A percentile compares a stretch with the other conserved stretches of the same genome.
Conservation (phyloP, 768 basidiomycete species). For the Clathrus columnatus region DNA sequence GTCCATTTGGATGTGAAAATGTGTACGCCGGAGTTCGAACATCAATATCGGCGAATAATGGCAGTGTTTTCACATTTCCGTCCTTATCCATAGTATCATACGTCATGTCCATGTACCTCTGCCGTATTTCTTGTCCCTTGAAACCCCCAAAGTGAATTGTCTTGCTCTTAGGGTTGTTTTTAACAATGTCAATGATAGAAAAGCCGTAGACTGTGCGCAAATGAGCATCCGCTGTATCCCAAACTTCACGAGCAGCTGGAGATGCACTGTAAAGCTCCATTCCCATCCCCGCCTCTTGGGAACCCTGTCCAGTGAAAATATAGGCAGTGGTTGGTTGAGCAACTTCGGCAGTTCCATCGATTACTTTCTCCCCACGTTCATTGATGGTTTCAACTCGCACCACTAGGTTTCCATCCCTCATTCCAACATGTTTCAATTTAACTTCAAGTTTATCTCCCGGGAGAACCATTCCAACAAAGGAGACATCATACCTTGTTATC, state of each 20-base stretch:
- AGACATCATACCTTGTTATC: constrained; percentile 68
- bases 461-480: constrained; percentile 96
- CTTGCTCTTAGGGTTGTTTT: constrained; percentile 96
- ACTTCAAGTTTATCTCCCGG: constrained; percentile 83
- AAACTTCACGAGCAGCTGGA: constrained; percentile 90
- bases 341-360: constrained; percentile 89
- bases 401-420: constrained; percentile 90
- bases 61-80: constrained; percentile 90
- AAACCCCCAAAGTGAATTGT: constrained; percentile 99
- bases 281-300: constrained; percentile 97
- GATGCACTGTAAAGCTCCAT: constrained; percentile 96
- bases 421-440: constrained; percentile 81
- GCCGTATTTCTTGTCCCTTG: constrained; percentile 95
- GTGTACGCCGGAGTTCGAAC: constrained; percentile 92
- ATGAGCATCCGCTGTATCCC: constrained; percentile 94
- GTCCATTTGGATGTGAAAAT: constrained; percentile 93
- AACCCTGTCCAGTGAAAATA: constrained; percentile 97
- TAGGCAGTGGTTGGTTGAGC: constrained; percentile 88
- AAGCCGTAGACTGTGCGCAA: constrained; percentile 94
- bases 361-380: constrained; percentile 78
- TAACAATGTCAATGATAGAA: constrained; percentile 97
- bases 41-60: constrained; percentile 93
- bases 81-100: constrained; percentile 97
- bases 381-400: constrained; percentile 85
- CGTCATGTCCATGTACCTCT: constrained; percentile 99